Conservation (phyloP, 1,139 yeast genomes). For the Nakaseomyces sp. region DNA sequence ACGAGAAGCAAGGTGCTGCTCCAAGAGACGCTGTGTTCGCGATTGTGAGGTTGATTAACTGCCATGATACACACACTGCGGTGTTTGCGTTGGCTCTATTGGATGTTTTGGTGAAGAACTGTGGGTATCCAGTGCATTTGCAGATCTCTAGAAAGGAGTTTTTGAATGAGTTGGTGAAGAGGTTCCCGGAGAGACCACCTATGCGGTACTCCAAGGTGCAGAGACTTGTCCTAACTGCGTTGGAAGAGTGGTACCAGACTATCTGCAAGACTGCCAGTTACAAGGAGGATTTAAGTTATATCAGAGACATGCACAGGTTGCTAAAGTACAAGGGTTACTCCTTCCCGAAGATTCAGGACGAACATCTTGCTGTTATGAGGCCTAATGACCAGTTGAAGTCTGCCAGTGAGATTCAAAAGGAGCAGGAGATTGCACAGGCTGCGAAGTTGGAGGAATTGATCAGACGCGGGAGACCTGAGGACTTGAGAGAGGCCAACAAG, state of each 20-base stretch:
- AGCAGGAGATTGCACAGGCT: conserved; percentile 84
- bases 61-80: conserved; percentile 72
- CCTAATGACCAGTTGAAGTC: conserved; percentile 88
- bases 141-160: conserved; percentile 94
- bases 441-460: conserved; percentile 94
- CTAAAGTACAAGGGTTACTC: conserved; percentile 79
- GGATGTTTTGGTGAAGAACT: conserved; percentile 89
- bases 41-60: conserved; percentile 77
- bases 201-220: conserved; percentile 75
- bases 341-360: conserved; percentile 85
- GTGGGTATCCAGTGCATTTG: conserved; percentile 94
- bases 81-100: conserved; percentile 49
- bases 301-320: conserved; percentile 91
- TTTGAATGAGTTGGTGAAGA: conserved; percentile 79
- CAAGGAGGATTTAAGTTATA: conserved; percentile 84
- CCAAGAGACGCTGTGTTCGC: conserved; percentile 92
- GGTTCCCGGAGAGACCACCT: conserved; percentile 95
- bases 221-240: conserved; percentile 73
- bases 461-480: conserved; percentile 93
- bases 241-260: conserved; percentile 97
- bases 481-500: conserved; percentile 89
- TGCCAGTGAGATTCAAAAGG: conserved; percentile 82
- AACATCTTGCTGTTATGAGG: conserved; percentile 87
- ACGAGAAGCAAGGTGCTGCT: conserved; percentile 81
- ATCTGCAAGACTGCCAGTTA: conserved; percentile 83